Evolutionary conservation across 352 stramenopile species (phyloP).

Genomic region (Pythium brassicae): DNA sequence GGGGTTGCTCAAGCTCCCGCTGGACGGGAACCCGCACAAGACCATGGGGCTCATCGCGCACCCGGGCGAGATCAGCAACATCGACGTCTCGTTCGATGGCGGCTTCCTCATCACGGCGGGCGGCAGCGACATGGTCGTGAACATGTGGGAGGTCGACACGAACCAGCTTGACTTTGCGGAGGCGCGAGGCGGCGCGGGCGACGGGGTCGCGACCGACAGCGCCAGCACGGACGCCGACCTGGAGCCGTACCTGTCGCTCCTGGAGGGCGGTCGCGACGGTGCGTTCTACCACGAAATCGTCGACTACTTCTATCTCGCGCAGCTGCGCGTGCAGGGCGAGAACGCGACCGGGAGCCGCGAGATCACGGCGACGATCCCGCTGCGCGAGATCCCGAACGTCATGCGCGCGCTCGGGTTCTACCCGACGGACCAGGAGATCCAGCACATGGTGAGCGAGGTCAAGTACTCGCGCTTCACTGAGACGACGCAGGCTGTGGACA

Average conservation of each 20-base stretch:
- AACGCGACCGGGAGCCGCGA: conserved; percentile 68
- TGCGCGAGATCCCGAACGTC: conserved; percentile 89
- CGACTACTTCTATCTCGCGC: conserved; percentile 94
- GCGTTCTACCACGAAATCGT: conserved; percentile 90
- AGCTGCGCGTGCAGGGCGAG: conserved; percentile 90
- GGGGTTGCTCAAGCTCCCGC: conserved; percentile 80
- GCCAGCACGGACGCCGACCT: not conserved
- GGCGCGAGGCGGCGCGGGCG: conserved; percentile 21
- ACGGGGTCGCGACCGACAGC: not conserved
- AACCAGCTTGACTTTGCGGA: conserved; percentile 69
- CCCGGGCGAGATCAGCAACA: conserved; percentile 79
- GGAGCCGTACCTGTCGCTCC: conserved; percentile 70
- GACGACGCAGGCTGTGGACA: conserved; percentile 65
- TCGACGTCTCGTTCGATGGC: conserved; percentile 84
- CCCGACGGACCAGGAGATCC: conserved; percentile 87
- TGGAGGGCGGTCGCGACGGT: conserved; percentile 81
- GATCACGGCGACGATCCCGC: conserved; percentile 67
- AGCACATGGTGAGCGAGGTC: conserved; percentile 86
- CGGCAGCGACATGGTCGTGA: conserved; percentile 86
- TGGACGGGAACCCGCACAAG: conserved; percentile 91
- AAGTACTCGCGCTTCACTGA: conserved; percentile 79
- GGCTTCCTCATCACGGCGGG: conserved; percentile 85
- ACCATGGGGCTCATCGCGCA: conserved; percentile 92
- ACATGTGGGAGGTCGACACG: conserved; percentile 89
- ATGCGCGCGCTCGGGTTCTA: conserved; percentile 92